A percentile compares a stretch with the other conserved stretches of the same genome.
Evolutionary conservation across 495 filamentous ascomycete species (phyloP).

Genomic region (Talaromyces thailandensis): DNA sequence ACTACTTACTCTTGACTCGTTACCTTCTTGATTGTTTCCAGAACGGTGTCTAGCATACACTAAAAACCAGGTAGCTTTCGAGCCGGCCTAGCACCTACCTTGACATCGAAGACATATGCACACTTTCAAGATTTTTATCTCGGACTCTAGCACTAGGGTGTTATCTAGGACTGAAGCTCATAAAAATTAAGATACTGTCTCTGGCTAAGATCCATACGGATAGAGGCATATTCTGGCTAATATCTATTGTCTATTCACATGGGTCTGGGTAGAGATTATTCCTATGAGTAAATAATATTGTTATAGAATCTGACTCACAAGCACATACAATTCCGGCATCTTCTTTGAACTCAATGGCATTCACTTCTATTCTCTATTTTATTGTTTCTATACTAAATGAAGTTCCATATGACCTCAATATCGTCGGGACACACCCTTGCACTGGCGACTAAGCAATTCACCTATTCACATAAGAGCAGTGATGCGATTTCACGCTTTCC

Average conservation of each 20-base stretch:
- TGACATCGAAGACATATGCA: neutral
- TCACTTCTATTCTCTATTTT: neutral
- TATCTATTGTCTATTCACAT: neutral
- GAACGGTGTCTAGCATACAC: neutral
- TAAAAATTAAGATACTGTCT: neutral
- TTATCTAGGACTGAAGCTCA: neutral
- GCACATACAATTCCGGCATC: neutral
- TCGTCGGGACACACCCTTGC: neutral
- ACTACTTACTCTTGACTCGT: neutral
- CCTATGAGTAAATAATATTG: neutral
- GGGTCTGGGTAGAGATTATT: neutral
- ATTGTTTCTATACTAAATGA: neutral
- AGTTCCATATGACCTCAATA: neutral
- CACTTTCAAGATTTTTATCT: neutral
- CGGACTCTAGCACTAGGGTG: neutral
- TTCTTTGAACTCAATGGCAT: neutral
- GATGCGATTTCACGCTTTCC: neutral
- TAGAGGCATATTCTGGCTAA: neutral
- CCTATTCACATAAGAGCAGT: neutral
- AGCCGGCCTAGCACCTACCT: neutral
- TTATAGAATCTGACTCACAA: neutral
- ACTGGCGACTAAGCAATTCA: neutral
- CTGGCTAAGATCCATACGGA: neutral
- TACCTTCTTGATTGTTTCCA: neutral
- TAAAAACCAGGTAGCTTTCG: neutral